A percentile compares a stretch with the other conserved stretches of the same genome.
phyloP scores from a whole-genome alignment of 148 eudicot species.

The Bassia scoparia region DNA sequence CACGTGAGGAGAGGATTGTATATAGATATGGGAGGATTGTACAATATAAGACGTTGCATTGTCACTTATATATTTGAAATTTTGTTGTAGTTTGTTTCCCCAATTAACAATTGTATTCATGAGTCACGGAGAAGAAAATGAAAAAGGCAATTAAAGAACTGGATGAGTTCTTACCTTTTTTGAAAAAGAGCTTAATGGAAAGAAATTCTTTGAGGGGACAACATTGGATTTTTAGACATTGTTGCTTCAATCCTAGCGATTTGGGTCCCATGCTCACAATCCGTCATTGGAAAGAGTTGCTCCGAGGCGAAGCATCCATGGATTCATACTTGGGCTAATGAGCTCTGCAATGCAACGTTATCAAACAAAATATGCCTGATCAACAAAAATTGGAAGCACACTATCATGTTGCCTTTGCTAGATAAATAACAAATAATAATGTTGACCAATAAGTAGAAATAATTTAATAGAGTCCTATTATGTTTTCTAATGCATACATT shows the following conservation, averaged over 20 bases:
- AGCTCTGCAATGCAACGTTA: not conserved
- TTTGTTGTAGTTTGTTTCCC: too few relatives aligned
- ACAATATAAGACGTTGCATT: too few relatives aligned
- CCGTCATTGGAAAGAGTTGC: not conserved
- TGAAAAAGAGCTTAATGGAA: slow-evolving; percentile 28
- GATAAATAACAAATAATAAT: too few relatives aligned
- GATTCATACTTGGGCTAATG: slow-evolving; percentile 15
- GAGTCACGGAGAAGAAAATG: not conserved
- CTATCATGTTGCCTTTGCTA: not conserved
- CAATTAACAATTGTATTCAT: not conserved
- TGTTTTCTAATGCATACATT: too few relatives aligned
- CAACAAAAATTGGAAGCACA: slow-evolving; percentile 2
- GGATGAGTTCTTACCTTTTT: slow-evolving; percentile 5
- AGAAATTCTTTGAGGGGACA: slow-evolving; percentile 24
- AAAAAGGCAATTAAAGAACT: slow-evolving; percentile 20
- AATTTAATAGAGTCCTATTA: too few relatives aligned
- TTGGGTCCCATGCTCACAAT: slow-evolving; percentile 24
- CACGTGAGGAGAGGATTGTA: too few relatives aligned
- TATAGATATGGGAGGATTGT: too few relatives aligned
- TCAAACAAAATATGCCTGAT: slow-evolving; percentile 15
- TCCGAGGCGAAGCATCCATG: slow-evolving; percentile 9
- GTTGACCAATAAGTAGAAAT: too few relatives aligned
- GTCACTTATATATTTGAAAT: too few relatives aligned
- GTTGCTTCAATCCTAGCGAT: slow-evolving; percentile 9
- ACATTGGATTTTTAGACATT: slow-evolving; percentile 29